Evolutionary conservation across 331 rosid genomes (phyloP).

Genomic region (Malus hybrid): DNA sequence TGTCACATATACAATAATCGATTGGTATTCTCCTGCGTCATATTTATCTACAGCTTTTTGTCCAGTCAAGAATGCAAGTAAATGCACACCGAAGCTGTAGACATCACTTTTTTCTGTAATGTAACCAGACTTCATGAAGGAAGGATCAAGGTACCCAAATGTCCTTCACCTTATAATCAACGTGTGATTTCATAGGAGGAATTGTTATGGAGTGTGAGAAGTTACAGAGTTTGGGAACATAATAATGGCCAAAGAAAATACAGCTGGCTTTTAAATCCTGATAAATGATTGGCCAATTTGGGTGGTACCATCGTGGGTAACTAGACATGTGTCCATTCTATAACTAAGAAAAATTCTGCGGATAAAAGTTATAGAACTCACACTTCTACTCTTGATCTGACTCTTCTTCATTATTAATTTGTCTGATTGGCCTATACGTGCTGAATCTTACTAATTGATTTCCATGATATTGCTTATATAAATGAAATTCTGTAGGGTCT

Average conservation of each 20-base stretch:
- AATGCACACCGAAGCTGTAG: neutral
- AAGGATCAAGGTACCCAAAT: neutral
- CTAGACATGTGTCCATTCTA: no score
- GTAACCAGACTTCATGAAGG: neutral
- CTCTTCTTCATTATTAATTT: no score
- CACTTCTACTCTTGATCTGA: no score
- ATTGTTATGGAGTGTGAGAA: neutral
- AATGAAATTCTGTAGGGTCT: no score
- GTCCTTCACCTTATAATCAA: neutral
- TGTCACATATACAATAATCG: neutral
- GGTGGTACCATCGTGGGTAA: no score
- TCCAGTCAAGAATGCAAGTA: neutral
- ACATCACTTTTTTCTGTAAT: neutral
- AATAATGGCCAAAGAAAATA: neutral
- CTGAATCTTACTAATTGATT: no score
- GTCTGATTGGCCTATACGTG: no score
- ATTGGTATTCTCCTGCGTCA: neutral
- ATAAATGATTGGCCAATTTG: neutral
- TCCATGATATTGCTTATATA: no score
- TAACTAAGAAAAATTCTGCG: no score
- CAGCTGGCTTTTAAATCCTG: neutral
- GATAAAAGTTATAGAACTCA: no score
- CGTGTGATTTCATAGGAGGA: neutral
- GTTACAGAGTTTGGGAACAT: neutral
- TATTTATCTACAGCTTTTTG: neutral